phyloP scores from a whole-genome alignment of 2,329 filamentous ascomycete genomes.

The Ascochyta clinopodiicola region DNA sequence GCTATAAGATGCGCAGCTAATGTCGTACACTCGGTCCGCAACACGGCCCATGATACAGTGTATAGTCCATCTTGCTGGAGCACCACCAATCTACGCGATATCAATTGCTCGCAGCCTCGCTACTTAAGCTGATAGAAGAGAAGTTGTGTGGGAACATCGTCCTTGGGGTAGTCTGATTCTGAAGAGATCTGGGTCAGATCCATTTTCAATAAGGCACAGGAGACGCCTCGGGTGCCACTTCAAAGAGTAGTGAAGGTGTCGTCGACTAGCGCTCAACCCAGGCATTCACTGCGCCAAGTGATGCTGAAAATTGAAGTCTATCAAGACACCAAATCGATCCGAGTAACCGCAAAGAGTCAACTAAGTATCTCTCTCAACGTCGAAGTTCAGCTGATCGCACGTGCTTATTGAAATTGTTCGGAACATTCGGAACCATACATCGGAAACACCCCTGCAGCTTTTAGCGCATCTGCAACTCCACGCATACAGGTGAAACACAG shows the following conservation, averaged over 20 bases:
- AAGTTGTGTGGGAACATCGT: too few relatives aligned
- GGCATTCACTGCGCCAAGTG: too few relatives aligned
- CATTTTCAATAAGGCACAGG: too few relatives aligned
- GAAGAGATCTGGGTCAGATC: too few relatives aligned
- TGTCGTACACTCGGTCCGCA: neutral
- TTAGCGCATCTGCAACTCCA: constrained; percentile 10
- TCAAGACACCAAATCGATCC: neutral
- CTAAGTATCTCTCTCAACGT: neutral
- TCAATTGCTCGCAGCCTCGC: neutral
- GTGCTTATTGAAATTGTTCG: neutral
- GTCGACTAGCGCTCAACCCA: too few relatives aligned
- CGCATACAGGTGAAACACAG: constrained; percentile 13
- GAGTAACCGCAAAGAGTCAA: neutral
- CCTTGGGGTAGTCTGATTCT: too few relatives aligned
- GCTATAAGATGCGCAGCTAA: neutral
- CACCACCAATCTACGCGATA: neutral
- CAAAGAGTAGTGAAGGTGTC: too few relatives aligned
- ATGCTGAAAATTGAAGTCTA: too few relatives aligned
- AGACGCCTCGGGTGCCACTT: too few relatives aligned
- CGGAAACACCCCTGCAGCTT: neutral
- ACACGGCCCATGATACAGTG: neutral
- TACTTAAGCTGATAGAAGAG: too few relatives aligned
- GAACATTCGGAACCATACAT: constrained; percentile 17
- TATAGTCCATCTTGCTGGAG: neutral
- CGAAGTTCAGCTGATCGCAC: neutral